phyloP scores from a whole-genome alignment of 2,329 filamentous ascomycete species.

The Trichoderma polysporum region DNA sequence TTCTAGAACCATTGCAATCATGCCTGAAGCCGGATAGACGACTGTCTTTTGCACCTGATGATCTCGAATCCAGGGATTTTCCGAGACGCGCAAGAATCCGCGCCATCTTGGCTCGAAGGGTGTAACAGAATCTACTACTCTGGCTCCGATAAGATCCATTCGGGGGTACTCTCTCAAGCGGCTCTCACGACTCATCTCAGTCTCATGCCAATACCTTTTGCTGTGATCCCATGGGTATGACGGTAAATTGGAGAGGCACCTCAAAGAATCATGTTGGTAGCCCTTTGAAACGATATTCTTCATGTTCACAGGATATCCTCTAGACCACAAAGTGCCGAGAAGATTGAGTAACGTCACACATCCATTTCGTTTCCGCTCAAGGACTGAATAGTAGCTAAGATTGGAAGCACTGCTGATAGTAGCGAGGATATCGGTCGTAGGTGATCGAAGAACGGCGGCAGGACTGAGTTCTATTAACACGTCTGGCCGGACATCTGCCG shows the following conservation, averaged over 20 bases:
- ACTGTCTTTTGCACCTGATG: slow-evolving; percentile 52
- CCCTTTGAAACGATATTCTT: slow-evolving; percentile 30
- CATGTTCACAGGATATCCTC: slow-evolving; percentile 36
- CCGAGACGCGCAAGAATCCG: slow-evolving; percentile 47
- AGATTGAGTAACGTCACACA: slow-evolving; percentile 31
- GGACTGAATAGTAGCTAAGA: slow-evolving; percentile 30
- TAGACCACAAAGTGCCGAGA: slow-evolving; percentile 40
- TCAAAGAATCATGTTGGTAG: slow-evolving; percentile 22
- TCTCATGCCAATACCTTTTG: slow-evolving; percentile 55
- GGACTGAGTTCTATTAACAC: slow-evolving; percentile 46
- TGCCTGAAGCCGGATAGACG: slow-evolving; percentile 52
- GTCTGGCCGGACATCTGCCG: slow-evolving; percentile 32
- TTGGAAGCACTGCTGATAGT: slow-evolving; percentile 12
- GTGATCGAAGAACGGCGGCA: slow-evolving; percentile 37
- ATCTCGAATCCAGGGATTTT: slow-evolving; percentile 54
- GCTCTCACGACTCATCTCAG: slow-evolving; percentile 44
- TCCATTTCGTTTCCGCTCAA: slow-evolving; percentile 31
- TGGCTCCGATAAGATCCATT: slow-evolving; percentile 52
- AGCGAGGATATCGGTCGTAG: slow-evolving; percentile 38
- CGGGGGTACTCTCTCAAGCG: slow-evolving; percentile 47
- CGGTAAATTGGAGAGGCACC: slow-evolving; percentile 47
- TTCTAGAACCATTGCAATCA: slow-evolving; percentile 51
- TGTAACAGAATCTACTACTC: slow-evolving; percentile 42
- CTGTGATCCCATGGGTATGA: slow-evolving; percentile 56
- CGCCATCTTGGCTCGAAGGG: slow-evolving; percentile 50